Percentiles rank a stretch among this genome's conserved stretches.
phyloP scores from a whole-genome alignment of 2,329 filamentous ascomycete genomes.

The Metarhizium robertsii region DNA sequence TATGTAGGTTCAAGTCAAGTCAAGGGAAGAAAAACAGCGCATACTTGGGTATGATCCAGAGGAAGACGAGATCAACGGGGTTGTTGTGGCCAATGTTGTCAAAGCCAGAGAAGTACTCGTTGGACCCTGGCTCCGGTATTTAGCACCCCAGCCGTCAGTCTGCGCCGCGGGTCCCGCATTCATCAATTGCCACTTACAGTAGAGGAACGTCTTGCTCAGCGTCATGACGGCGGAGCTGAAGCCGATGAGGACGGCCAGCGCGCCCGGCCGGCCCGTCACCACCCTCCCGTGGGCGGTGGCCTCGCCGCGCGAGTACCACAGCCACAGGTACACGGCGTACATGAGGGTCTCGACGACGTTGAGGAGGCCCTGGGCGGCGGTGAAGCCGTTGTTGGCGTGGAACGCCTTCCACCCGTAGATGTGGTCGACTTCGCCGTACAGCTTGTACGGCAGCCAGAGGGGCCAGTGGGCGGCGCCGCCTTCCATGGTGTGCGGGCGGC shows the following conservation, averaged over 20 bases:
- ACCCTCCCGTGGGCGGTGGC: slow-evolving; percentile 15
- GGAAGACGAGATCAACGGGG: slow-evolving; percentile 30
- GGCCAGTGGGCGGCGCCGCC: slow-evolving; percentile 64
- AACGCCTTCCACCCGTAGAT: slow-evolving; percentile 73
- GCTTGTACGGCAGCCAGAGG: slow-evolving; percentile 66
- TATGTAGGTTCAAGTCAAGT: neutral
- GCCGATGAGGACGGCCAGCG: slow-evolving; percentile 34
- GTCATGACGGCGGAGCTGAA: slow-evolving; percentile 51
- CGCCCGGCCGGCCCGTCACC: slow-evolving; percentile 34
- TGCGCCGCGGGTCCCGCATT: too few species aligned
- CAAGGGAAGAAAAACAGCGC: slow-evolving; percentile 13
- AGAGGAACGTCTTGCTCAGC: slow-evolving; percentile 51
- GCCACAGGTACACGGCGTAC: slow-evolving; percentile 48
- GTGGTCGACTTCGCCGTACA: slow-evolving; percentile 73
- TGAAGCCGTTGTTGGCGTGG: slow-evolving; percentile 62
- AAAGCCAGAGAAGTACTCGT: slow-evolving; percentile 47
- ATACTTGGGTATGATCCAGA: slow-evolving; percentile 53
- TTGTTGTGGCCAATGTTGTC: slow-evolving; percentile 50
- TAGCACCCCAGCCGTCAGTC: too few species aligned
- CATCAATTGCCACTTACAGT: slow-evolving; percentile 34
- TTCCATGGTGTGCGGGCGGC: slow-evolving; percentile 74
- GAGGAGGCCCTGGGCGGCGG: slow-evolving; percentile 60
- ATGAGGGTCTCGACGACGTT: slow-evolving; percentile 60
- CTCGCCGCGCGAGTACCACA: slow-evolving; percentile 19
- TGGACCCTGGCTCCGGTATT: slow-evolving; percentile 32